Evolutionary conservation across 129 eudicot species (phyloP), one percentile per base, ranked within the genome.

Genomic region (Pulicaria dysenterica): DNA sequence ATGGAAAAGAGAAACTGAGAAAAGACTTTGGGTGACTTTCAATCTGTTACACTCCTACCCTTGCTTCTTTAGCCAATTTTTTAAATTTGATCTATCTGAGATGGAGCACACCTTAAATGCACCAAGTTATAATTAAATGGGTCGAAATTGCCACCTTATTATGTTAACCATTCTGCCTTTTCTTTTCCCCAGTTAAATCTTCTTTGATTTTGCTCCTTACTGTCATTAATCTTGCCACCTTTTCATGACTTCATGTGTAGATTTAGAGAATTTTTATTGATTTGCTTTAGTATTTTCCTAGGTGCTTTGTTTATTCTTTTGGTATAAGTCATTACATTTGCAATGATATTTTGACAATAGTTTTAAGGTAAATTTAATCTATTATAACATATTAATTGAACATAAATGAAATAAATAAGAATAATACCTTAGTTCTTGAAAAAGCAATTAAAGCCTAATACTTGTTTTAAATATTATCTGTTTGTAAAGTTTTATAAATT

Each of bases 161-260:
- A n/a, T 38, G 24, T 49, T 68, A 50, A 68, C 60, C 47, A 37
- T 68, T 48, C 50, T 68, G 17, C 16, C 1, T 69, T 50, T 51
- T 69, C 44, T 24, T 68, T 50, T 7, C 7, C 41, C 38, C 16
- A 14, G 31, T 44, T 56, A 56, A 56, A 57, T 43, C 54, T 54
- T 50, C 3, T 11, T 19, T 56, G 8, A 54, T 48, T 17, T 11
- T 41, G 11, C 42, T 70, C 39, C 37, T 68, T 49, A 50, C 73
- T 34, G 19, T 15, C 16, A 8, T 19, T 71, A 58, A 10, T 14
- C 67, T 62, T 4, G 11, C 34, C 11, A 14, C 47, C 67, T 62
- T 62, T 13, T 38, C 34, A n/a, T 40, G 31, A 24, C 31, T 24
- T 24, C 31, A 56, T 24, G 62, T 4, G 7, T 8, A 24, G 17